These are phyloP conservation scores for Scutellaria barbata DNA, from an alignment of 257 asterid species.

Conservation along the genomic window DNA sequence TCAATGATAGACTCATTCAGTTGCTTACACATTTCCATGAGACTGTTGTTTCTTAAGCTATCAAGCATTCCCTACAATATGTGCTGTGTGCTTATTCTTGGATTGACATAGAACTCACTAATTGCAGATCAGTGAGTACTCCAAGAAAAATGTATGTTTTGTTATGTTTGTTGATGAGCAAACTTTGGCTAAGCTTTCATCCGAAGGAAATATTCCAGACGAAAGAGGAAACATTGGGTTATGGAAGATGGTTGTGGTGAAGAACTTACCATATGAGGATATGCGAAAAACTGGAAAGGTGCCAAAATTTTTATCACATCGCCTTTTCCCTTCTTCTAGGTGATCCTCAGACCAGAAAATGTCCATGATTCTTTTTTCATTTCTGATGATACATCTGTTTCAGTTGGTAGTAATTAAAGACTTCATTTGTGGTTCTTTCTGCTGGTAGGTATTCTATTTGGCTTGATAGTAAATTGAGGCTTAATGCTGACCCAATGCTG, in stretches of 20 bases:
- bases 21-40: background rate
- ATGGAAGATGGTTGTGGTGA: slow-evolving; percentile 80
- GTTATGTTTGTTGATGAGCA: slow-evolving; percentile 88
- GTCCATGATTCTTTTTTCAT: slow-evolving; percentile 28
- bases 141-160: slow-evolving; percentile 84
- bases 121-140: slow-evolving; percentile 81
- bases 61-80: background rate
- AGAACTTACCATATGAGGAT: slow-evolving; percentile 79
- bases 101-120: slow-evolving; percentile 30
- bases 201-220: slow-evolving; percentile 75
- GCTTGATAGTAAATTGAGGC: slow-evolving; percentile 96
- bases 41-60: slow-evolving; percentile 12
- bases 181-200: slow-evolving; percentile 68
- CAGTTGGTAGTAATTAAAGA: slow-evolving; percentile 28
- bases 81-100: slow-evolving; percentile 2
- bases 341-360: slow-evolving; percentile 44
- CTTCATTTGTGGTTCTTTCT: slow-evolving; percentile 30
- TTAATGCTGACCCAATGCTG: slow-evolving; percentile 80
- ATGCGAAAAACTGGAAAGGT: slow-evolving; percentile 92
- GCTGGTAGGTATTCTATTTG: slow-evolving; percentile 81
- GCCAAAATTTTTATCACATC: slow-evolving; percentile 86
- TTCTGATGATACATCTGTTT: slow-evolving; percentile 21
- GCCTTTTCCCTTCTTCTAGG: slow-evolving; percentile 96
- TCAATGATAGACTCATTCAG: background rate
- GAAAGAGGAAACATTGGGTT: slow-evolving; percentile 75